Conservation (phyloP, 371 early-diverging fungal genomes). For the Mortierella sp. region DNA sequence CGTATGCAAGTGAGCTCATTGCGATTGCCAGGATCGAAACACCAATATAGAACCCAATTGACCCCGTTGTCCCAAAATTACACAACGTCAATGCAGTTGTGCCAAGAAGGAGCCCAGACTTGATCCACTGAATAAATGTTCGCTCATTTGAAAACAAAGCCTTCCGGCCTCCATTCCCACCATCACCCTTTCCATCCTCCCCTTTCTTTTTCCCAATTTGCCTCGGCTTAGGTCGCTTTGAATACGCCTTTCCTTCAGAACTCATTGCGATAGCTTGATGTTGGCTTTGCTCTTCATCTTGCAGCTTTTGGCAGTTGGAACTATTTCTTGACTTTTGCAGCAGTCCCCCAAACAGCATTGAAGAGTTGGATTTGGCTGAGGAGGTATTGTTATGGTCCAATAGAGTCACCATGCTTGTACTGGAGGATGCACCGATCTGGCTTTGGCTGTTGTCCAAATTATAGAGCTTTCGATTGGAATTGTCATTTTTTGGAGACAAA, state of each 20-base stretch:
- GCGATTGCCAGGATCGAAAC: slow-evolving; percentile 16
- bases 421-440: slow-evolving; percentile 16
- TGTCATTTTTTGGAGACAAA: background rate
- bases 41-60: slow-evolving; percentile 37
- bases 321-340: slow-evolving; percentile 17
- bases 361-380: slow-evolving; percentile 18
- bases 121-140: slow-evolving; percentile 45
- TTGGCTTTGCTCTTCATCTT: slow-evolving; percentile 11
- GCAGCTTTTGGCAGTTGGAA: slow-evolving; percentile 7
- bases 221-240: slow-evolving; percentile 32
- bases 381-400: slow-evolving; percentile 18
- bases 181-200: slow-evolving; percentile 12
- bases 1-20: slow-evolving; percentile 38
- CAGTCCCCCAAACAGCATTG: slow-evolving; percentile 35
- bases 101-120: slow-evolving; percentile 43
- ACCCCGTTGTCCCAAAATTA: slow-evolving; percentile 24
- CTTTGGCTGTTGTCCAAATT: slow-evolving; percentile 4
- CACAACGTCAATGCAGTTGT: slow-evolving; percentile 36
- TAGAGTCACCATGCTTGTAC: slow-evolving; percentile 26
- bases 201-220: slow-evolving; percentile 27
- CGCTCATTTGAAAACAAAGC: slow-evolving; percentile 50
- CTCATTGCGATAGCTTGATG: slow-evolving; percentile 18
- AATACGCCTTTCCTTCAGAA: slow-evolving; percentile 30
- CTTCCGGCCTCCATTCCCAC: slow-evolving; percentile 25
- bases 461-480: background rate